Conservation (phyloP, 1,284 basidiomycete species). For the Phylloporus sp. region DNA sequence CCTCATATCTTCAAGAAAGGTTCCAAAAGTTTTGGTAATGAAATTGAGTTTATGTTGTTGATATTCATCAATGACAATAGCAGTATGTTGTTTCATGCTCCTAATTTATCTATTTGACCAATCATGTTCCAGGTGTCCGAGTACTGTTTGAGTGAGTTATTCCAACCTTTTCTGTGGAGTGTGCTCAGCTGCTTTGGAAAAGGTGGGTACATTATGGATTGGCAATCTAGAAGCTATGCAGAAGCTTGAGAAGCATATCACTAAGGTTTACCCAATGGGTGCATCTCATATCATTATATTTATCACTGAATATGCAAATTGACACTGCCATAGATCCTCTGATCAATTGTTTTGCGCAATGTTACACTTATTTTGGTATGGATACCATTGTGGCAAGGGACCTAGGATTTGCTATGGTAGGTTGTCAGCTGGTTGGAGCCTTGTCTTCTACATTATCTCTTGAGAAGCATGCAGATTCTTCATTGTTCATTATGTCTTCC, state of each 20-base stretch:
- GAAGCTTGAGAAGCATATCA: slow-evolving; percentile 88
- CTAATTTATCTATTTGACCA: neutral
- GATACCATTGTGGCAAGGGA: slow-evolving; percentile 92
- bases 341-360: slow-evolving; percentile 90
- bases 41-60: slow-evolving; percentile 86
- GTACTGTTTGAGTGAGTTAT: slow-evolving; percentile 94
- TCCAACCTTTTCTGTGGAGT: slow-evolving; percentile 76
- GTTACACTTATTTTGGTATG: slow-evolving; percentile 86
- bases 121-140: slow-evolving; percentile 74
- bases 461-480: slow-evolving; percentile 52
- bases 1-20: slow-evolving; percentile 95
- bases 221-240: slow-evolving; percentile 90
- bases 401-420: slow-evolving; percentile 72
- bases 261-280: slow-evolving; percentile 89
- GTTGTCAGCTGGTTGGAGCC: slow-evolving; percentile 40
- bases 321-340: slow-evolving; percentile 65
- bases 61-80: slow-evolving; percentile 96
- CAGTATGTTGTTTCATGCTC: slow-evolving; percentile 58
- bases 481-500: slow-evolving; percentile 43
- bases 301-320: neutral
- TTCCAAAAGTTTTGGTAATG: slow-evolving; percentile 83
- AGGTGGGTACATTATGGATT: slow-evolving; percentile 94
- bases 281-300: slow-evolving; percentile 16
- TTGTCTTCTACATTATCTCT: slow-evolving; percentile 38
- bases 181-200: slow-evolving; percentile 90